phyloP scores from a whole-genome alignment of 2,329 filamentous ascomycete species.

The Ascochyta rabiei region DNA sequence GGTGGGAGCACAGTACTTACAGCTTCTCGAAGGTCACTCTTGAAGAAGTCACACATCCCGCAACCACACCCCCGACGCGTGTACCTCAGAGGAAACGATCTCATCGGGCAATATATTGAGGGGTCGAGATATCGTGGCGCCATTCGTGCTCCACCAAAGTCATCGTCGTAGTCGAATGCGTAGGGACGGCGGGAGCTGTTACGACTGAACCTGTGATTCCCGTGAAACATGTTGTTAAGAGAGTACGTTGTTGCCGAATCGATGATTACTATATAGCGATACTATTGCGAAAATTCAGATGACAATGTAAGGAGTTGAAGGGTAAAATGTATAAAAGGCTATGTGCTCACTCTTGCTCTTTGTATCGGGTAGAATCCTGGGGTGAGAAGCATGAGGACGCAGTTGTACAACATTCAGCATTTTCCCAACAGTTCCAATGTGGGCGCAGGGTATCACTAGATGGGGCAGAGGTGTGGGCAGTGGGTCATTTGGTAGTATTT shows the following conservation, averaged over 20 bases:
- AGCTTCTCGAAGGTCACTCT: slow-evolving; percentile 6
- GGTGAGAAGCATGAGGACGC: not conserved
- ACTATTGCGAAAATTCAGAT: not conserved
- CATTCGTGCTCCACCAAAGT: not conserved
- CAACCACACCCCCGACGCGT: not conserved
- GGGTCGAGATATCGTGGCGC: not conserved
- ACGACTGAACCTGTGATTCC: not conserved
- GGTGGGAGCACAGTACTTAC: not conserved
- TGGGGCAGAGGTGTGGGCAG: slow-evolving; percentile 1
- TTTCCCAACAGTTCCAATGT: not conserved
- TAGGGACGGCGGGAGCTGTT: not conserved
- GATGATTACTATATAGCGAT: not conserved
- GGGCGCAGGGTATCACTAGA: not conserved
- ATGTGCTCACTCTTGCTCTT: not conserved
- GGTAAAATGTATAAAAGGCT: not conserved
- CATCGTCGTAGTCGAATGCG: not conserved
- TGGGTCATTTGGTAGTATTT: not conserved
- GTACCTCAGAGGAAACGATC: not conserved
- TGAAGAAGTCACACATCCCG: not conserved
- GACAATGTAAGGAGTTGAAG: not conserved
- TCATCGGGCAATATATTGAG: not conserved
- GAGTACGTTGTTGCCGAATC: not conserved
- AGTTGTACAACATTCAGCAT: not conserved
- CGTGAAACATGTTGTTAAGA: not conserved
- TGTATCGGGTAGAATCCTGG: not conserved